Evolutionary conservation across 805 yeast genomes (phyloP), one percentile per base, ranked within the genome.

Genomic region (Jamesozyma hellenica): DNA sequence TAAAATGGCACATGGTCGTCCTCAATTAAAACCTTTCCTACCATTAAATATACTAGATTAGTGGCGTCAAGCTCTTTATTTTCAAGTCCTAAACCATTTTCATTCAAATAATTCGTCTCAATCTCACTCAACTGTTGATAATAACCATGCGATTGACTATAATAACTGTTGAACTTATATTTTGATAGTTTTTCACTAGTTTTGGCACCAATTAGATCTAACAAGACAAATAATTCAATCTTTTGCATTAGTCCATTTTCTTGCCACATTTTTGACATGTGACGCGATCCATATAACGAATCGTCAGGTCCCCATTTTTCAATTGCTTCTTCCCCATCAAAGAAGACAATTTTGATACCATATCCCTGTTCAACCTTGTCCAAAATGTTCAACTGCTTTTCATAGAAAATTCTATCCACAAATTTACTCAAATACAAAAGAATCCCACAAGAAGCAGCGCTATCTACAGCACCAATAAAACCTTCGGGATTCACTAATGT

Each of bases 241-340:
- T 59, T 44, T 2, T 52, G 44, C 9, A 69, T 41, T 9, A 44
- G 19, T 1, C 47, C 55, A 3, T 51, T 46, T 6, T 42, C 31
- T 6, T 49, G 47, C 71, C 72, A 68, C 25, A 47, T 40, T 1
- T 50, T 46, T 7, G 77, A 77, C 25, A 74, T 51, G 41, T 71
- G 71, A 14, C 68, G 63, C 0, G 81, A 68, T 0, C 82, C 82
- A 48, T 76, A 75, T 1, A 74, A 58, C 1, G 79, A 74, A 44
- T 75, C 82, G 0, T 57, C 50, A 7, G 58, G 63, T 1, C 68
- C 50, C 82, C 82, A 75, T n/a, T 59, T 49, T 2, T 57, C 58
- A n/a, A 74, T 43, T 0, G 82, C 79, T 49, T 76, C 82, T 49
- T 75, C 81, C 4, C 82, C 82, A 45, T 75, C 82, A 39, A 74